phyloP scores from a whole-genome alignment of 805 yeast species.

The Saccharomyces kudriavzevii region DNA sequence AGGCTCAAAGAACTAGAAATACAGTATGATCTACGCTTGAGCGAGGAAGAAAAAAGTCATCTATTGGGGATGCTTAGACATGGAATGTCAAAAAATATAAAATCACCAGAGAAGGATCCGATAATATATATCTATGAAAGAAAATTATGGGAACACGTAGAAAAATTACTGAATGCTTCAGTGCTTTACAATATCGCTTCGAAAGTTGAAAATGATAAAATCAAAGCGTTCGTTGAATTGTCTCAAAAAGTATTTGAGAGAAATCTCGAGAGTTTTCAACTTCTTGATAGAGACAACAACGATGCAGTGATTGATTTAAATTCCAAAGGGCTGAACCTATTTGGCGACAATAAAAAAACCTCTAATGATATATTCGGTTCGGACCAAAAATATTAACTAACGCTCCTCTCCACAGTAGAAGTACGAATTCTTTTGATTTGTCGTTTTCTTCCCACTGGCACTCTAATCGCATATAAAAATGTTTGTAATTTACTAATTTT shows the following conservation, averaged over 20 bases:
- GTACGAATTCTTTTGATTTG: not conserved
- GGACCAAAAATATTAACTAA: not conserved
- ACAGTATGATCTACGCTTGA: slow-evolving; percentile 10
- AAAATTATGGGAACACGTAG: slow-evolving; percentile 13
- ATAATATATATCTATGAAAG: slow-evolving; percentile 14
- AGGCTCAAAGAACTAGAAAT: slow-evolving; percentile 26
- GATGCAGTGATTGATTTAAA: not conserved
- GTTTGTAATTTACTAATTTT: not conserved
- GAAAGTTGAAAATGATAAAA: not conserved
- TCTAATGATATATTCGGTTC: not conserved
- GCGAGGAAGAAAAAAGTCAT: slow-evolving; percentile 9
- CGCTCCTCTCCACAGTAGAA: not conserved
- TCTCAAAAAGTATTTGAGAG: not conserved
- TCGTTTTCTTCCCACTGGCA: no score
- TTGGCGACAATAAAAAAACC: not conserved
- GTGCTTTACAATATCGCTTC: not conserved
- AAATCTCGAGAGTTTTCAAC: not conserved
- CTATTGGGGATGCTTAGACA: slow-evolving; percentile 10
- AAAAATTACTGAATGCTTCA: not conserved
- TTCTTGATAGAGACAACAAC: not conserved
- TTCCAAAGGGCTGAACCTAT: not conserved
- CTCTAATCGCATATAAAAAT: not conserved
- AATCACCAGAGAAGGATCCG: slow-evolving; percentile 26
- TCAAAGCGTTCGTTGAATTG: not conserved
- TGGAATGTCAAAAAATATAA: slow-evolving; percentile 8